Evolutionary conservation across 257 asterid species (phyloP).

Genomic region (Solanum clarkiae): DNA sequence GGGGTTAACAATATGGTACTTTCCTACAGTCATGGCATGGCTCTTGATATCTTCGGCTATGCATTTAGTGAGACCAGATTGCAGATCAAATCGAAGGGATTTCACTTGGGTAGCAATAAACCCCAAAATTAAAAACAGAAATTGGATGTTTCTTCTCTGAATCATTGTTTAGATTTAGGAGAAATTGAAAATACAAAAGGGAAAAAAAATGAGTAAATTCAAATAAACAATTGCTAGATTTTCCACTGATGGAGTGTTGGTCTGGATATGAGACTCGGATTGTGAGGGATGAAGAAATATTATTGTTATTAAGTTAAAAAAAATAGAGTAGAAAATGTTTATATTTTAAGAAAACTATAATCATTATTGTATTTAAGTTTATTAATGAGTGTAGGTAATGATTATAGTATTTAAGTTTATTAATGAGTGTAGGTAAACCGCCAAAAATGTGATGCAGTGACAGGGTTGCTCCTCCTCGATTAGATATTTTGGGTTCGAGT

Average conservation of each 20-base stretch:
- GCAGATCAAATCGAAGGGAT: slow-evolving; percentile 76
- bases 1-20: slow-evolving; percentile 70
- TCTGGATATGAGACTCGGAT: neutral
- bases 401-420: no score
- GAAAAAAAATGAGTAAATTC: neutral
- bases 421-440: no score
- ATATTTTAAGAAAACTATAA: no score
- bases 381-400: no score
- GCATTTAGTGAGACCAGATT: slow-evolving; percentile 85
- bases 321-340: no score
- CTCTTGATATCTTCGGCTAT: slow-evolving; percentile 87
- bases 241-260: neutral
- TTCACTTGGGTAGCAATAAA: slow-evolving; percentile 34
- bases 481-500: no score
- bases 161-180: neutral
- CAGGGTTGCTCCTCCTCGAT: no score
- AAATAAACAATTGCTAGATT: neutral
- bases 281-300: neutral
- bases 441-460: no score
- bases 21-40: slow-evolving; percentile 91
- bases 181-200: neutral
- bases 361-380: no score
- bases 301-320: no score
- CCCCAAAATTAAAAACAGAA: slow-evolving; percentile 25
- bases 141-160: neutral